phyloP scores from a whole-genome alignment of 108 stramenopile genomes.

The Cyclotella choctawhatcheeana region DNA sequence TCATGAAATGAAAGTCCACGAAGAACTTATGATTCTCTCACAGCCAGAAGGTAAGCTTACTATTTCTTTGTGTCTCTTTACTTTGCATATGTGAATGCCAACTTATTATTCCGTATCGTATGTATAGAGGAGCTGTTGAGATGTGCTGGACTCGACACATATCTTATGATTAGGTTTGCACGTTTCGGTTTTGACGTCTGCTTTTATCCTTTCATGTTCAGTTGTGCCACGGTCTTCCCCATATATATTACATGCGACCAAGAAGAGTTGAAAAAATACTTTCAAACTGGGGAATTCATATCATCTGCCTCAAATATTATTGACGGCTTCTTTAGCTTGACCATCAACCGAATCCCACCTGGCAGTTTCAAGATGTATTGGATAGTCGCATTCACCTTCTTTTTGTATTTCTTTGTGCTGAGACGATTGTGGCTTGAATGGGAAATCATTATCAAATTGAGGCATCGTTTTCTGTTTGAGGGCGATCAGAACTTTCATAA shows the following conservation, averaged over 20 bases:
- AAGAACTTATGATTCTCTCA: constrained; percentile 10
- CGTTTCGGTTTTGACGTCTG: constrained; percentile 62
- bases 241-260: constrained; percentile 16
- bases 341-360: constrained; percentile 40
- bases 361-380: constrained; percentile 44
- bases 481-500: constrained; percentile 54
- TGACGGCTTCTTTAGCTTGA: constrained; percentile 45
- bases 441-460: constrained; percentile 58
- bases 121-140: constrained; percentile 60
- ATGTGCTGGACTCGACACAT: constrained; percentile 72
- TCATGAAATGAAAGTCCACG: constrained; percentile 2
- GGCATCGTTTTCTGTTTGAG: constrained; percentile 61
- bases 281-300: constrained; percentile 1
- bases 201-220: constrained; percentile 61
- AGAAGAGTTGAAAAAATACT: neutral
- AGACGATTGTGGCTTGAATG: constrained; percentile 71
- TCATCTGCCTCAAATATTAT: neutral
- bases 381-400: constrained; percentile 41
- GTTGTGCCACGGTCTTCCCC: constrained; percentile 40
- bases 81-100: too few species aligned
- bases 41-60: too few species aligned
- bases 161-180: constrained; percentile 64
- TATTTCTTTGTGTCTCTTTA: too few species aligned
- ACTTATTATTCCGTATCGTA: too few species aligned
- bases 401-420: constrained; percentile 54